A percentile compares a stretch with the other conserved stretches of the same genome.
Conservation (phyloP, 2,329 filamentous ascomycete genomes). For the Samsoniella hepiali region DNA sequence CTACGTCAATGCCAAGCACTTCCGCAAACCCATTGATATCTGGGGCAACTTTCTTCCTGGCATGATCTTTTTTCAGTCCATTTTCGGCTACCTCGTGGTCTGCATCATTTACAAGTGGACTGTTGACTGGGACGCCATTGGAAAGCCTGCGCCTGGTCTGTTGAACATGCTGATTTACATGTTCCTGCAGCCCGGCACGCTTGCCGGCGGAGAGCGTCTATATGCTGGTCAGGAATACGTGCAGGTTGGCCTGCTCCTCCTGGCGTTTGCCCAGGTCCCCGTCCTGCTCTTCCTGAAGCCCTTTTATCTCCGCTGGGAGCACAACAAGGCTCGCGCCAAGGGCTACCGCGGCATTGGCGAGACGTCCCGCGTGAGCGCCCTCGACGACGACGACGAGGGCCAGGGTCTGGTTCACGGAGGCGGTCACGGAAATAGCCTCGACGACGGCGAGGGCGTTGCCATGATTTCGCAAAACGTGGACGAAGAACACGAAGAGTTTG, state of each 20-base stretch:
- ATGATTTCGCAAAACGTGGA: constrained; percentile 86
- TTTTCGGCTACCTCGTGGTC: constrained; percentile 93
- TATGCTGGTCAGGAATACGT: constrained; percentile 75
- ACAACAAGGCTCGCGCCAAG: constrained; percentile 81
- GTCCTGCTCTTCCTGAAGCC: constrained; percentile 93
- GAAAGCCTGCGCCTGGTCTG: constrained; percentile 73
- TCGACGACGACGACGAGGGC: constrained; percentile 82
- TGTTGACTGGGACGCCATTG: constrained; percentile 70
- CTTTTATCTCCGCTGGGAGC: constrained; percentile 88
- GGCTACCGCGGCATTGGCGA: constrained; percentile 95
- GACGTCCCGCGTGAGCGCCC: constrained; percentile 78
- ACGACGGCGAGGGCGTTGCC: constrained; percentile 75
- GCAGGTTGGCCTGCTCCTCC: constrained; percentile 73
- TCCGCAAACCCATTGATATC: constrained; percentile 91
- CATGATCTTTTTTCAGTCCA: constrained; percentile 99
- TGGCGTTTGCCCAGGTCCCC: constrained; percentile 85
- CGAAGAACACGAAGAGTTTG: constrained; percentile 92
- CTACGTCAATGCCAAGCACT: constrained; percentile 89
- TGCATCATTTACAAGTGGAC: constrained; percentile 98
- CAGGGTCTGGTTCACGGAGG: constrained; percentile 46
- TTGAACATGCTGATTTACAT: constrained; percentile 99
- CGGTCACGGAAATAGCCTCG: constrained; percentile 53
- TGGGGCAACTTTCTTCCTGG: constrained; percentile 97
- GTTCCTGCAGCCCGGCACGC: constrained; percentile 83
- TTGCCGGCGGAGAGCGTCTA: constrained; percentile 57